Evolutionary conservation across 2,329 filamentous ascomycete species (phyloP), one percentile per base, ranked within the genome.

Genomic region (Fusarium brevicatenulatum): DNA sequence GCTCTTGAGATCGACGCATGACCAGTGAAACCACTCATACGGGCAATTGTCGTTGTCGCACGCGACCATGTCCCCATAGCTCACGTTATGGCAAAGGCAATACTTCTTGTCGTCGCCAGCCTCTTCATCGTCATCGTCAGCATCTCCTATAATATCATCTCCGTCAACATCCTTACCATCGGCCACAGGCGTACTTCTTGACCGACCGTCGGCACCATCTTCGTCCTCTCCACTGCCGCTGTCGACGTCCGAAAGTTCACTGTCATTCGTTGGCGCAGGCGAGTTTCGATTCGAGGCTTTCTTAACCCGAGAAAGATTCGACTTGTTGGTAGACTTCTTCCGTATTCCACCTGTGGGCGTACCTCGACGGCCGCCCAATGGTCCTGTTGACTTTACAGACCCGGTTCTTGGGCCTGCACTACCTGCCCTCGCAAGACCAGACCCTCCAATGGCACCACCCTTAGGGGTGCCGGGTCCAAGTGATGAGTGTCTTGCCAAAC

Each of bases 11-110:
- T 90, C 89, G 55, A 92, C 91, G 76, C 91, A 92, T 47, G 86
- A 90, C 92, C 93, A 96, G 83, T 96, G 93, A 81, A 96, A 96
- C 93, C 93, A 96, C 83, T 96, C 93, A 78, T 90, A 93, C 52
- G 91, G 90, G 82, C 93, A 96, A 73, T 91, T 88, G 65, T 92
- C 90, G 81, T 95, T 95, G 84, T 96, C 93, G 83, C 93, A 96
- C 36, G 93, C 93, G 71, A 96, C 93, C 93, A 96, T 96, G 78
- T 95, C 92, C 69, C 93, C 93, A 78, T 93, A 95, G 81, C 92
- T 94, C 73, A 95, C 92, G 76, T 92, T 92, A 80, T 95, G 92
- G 81, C 93, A 96, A 36, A 92, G 87, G 83, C 93, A 96, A 83
- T 96, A 96, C 81, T 94, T 93, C 79, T 92, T 91, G 82, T 95